Base-by-base conservation (phyloP, 352 stramenopile species). In the Hyaloperonospora arabidopsidis region DNA sequence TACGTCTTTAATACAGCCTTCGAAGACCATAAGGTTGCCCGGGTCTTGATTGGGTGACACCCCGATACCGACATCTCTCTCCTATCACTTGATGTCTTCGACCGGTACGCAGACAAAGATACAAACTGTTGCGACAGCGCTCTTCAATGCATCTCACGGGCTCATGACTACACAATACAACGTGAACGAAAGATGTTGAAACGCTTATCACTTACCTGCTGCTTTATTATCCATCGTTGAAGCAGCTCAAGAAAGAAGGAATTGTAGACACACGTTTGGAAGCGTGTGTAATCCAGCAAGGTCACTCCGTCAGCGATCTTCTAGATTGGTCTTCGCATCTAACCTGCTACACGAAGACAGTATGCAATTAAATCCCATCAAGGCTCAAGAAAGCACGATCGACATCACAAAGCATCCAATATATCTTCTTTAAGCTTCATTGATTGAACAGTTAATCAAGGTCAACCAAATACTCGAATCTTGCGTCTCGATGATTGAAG, bases 171-270 rank as follows among this genome's bases (percentile, higher is more conserved):
- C 21, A 34, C 32, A 49, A 18, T 51, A 57, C 34, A 57, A 57
- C 25, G 41, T 60, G 2, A 54, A 52, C 34, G 38, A 14, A 17
- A 18, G 5, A 8, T 12, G 13, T 52, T 15, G 46, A 65, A 0
- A 44, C 45, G 15, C 57, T 57, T 21, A 54, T 53, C 1, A 35
- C 21, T 21, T 52, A 57, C 22, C 46, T 65, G 35, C 25, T 64
- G 19, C 45, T 21, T 2, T 45, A 56, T 17, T 64, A 64, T 25
- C 57, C 35, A 34, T 21, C 22, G 12, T 35, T 59, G 52, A 59
- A 53, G 36, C 0, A 17, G 0, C 21, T 49, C 4, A 41, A 45
- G 2, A 17, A 3, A 10, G 17, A 48, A n/a, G 45, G 44, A 13
- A 32, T 43, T 35, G 35, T 19, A 17, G n/a, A 53, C 5, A 18